Conservation (phyloP, 2,329 filamentous ascomycete genomes). For the Chalaropsis ovoidea region DNA sequence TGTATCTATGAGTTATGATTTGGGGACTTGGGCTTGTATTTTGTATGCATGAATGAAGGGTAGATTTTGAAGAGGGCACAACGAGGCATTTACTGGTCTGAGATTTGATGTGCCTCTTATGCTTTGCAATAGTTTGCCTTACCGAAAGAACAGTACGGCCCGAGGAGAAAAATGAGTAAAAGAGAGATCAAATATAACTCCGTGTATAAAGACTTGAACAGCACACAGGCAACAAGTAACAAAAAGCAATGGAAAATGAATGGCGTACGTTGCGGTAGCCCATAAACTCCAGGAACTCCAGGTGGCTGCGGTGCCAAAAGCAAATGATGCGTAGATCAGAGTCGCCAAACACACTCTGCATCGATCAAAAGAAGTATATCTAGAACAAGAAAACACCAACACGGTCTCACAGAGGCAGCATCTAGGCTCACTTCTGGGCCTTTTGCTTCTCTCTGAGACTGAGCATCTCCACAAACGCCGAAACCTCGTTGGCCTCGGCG, state of each 20-base stretch:
- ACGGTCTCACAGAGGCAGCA: not conserved
- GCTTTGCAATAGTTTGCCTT: no score
- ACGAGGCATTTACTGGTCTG: not conserved
- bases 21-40: no score
- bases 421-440: not conserved
- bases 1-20: not conserved
- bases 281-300: not conserved
- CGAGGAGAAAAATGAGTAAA: no score
- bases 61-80: not conserved
- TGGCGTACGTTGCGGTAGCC: not conserved
- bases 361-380: not conserved
- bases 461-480: constrained; percentile 21
- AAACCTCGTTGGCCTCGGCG: constrained; percentile 38
- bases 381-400: not conserved
- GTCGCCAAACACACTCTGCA: not conserved
- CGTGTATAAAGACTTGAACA: not conserved
- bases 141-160: no score
- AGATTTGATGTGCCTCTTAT: not conserved
- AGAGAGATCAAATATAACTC: no score
- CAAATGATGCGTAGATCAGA: not conserved
- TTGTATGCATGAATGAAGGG: constrained; percentile 5
- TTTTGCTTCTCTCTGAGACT: constrained; percentile 23
- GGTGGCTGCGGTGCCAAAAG: not conserved
- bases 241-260: not conserved
- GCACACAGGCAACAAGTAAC: not conserved